Conservation (phyloP, 768 basidiomycete genomes). For the Daedaleopsis sinensis region DNA sequence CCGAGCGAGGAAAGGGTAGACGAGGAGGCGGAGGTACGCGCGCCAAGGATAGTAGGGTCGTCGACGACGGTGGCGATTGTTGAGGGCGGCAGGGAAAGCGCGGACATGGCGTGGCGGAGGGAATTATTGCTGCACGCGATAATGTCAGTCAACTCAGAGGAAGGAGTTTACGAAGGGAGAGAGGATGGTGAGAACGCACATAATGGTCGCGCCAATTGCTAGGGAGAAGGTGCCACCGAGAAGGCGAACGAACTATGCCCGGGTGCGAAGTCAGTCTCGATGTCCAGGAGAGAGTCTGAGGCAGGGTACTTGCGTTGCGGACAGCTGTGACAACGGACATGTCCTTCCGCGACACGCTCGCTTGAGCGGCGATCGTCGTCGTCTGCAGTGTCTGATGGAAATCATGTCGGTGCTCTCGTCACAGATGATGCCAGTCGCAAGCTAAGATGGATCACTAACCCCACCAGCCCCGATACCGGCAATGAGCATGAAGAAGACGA, state of each 20-base stretch:
- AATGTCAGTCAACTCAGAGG: neutral
- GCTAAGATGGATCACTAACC: conserved; percentile 9
- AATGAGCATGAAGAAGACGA: conserved; percentile 47
- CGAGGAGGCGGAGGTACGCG: conserved; percentile 31
- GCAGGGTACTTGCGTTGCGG: conserved; percentile 49
- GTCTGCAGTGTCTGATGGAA: conserved; percentile 54
- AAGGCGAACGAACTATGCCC: conserved; percentile 59
- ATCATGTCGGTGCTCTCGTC: neutral
- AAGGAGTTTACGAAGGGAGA: neutral
- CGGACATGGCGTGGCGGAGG: conserved; percentile 43
- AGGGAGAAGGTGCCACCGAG: conserved; percentile 73
- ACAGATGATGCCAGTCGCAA: conserved; percentile 17
- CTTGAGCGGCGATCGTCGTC: conserved; percentile 73
- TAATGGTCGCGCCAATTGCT: conserved; percentile 61
- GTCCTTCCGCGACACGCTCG: conserved; percentile 67
- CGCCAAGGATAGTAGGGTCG: conserved; percentile 45
- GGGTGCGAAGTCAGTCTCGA: too few species aligned
- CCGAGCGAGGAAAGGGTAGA: conserved; percentile 25
- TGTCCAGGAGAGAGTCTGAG: too few species aligned
- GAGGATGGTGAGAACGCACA: conserved; percentile 37
- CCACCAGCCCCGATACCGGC: conserved; percentile 32
- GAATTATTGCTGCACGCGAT: conserved; percentile 45
- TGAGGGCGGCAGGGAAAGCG: conserved; percentile 39
- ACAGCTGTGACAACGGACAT: conserved; percentile 79
- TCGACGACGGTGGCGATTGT: conserved; percentile 50